Evolutionary conservation across 768 basidiomycete species (phyloP).

Genomic region (Ramaria sp.): DNA sequence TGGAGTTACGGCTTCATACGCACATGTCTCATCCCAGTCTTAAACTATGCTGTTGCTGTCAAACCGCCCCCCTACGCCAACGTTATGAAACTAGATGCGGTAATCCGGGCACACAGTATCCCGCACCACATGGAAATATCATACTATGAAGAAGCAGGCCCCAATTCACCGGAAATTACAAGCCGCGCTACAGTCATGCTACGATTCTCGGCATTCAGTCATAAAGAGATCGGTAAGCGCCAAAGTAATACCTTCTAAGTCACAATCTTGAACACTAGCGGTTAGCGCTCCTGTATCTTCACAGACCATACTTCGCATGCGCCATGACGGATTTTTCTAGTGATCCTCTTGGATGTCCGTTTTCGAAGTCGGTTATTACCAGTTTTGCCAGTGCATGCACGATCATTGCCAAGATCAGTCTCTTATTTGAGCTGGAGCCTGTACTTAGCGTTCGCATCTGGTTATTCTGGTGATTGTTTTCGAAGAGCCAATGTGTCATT

Average conservation of each 20-base stretch:
- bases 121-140: neutral
- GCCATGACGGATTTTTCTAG: conserved; percentile 65
- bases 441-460: conserved; percentile 55
- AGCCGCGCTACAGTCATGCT: neutral
- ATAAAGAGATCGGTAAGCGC: neutral
- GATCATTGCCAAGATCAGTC: conserved; percentile 58
- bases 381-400: conserved; percentile 67
- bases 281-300: conserved; percentile 54
- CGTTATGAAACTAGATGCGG: conserved; percentile 1
- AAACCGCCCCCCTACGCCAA: conserved; percentile 4
- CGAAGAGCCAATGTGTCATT: no score
- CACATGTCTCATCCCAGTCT: neutral
- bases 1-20: conserved; percentile 6
- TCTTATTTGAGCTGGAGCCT: conserved; percentile 51
- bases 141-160: neutral
- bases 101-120: neutral
- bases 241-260: neutral
- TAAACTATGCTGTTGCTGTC: conserved; percentile 3
- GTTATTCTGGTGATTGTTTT: conserved; percentile 28
- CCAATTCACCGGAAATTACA: neutral
- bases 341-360: conserved; percentile 62
- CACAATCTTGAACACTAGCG: neutral
- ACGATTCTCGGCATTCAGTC: neutral
- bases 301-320: conserved; percentile 63
- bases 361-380: conserved; percentile 62